Conservation (phyloP, 2,329 filamentous ascomycete species). For the Karstenula rhodostoma region DNA sequence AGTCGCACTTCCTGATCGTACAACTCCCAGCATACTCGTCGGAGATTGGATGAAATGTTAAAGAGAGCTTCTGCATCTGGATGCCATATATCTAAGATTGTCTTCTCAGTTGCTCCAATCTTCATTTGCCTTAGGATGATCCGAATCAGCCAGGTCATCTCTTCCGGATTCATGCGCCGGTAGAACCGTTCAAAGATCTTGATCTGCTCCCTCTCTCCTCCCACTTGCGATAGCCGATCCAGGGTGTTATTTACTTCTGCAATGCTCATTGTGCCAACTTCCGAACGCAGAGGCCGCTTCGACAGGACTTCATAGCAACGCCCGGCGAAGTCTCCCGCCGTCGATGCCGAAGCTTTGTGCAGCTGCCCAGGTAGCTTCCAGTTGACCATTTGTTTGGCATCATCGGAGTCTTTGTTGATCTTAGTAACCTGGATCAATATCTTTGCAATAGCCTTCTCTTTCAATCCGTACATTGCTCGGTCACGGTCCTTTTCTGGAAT, state of each 20-base stretch:
- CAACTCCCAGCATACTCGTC: constrained; percentile 94
- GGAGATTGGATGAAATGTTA: constrained; percentile 88
- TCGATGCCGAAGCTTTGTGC: constrained; percentile 55
- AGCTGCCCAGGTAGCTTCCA: constrained; percentile 86
- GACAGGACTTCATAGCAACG: constrained; percentile 86
- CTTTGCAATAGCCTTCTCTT: constrained; percentile 90
- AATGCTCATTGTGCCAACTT: constrained; percentile 81
- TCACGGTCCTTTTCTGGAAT: constrained; percentile 93
- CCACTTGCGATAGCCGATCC: constrained; percentile 77
- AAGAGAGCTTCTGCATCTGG: constrained; percentile 68
- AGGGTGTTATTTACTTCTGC: constrained; percentile 88
- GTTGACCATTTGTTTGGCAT: constrained; percentile 83
- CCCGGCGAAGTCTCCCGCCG: constrained; percentile 88
- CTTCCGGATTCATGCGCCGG: constrained; percentile 88
- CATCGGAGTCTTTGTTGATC: constrained; percentile 88
- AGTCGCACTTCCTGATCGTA: constrained; percentile 76
- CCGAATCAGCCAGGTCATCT: constrained; percentile 92
- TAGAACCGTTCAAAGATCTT: constrained; percentile 87
- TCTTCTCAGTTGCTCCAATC: constrained; percentile 82
- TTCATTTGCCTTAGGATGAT: constrained; percentile 87
- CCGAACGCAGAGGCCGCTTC: constrained; percentile 79
- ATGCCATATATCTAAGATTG: constrained; percentile 74
- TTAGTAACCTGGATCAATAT: constrained; percentile 91
- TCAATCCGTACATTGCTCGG: constrained; percentile 90
- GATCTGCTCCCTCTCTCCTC: constrained; percentile 83